Conservation (phyloP, 179 eudicot genomes). For the Silene noctiflora region DNA sequence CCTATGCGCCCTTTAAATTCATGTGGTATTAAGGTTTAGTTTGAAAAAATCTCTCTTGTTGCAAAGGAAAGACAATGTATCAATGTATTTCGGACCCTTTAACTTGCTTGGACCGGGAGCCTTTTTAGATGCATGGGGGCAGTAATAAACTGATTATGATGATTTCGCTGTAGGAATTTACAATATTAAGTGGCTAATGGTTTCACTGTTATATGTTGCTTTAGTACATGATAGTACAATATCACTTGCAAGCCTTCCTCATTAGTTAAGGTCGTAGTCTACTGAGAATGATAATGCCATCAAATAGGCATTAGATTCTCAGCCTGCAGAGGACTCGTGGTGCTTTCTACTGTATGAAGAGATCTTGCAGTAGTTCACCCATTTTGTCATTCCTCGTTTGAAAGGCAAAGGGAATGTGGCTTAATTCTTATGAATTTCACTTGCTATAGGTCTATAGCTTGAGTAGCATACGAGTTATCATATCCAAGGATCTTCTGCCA, state of each 20-base stretch:
- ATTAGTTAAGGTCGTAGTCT: background rate
- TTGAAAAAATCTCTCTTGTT: no score
- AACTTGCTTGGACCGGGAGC: background rate
- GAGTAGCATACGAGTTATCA: constrained; percentile 64
- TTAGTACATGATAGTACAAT: no score
- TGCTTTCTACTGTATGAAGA: constrained; percentile 5
- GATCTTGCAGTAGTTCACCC: constrained; percentile 3
- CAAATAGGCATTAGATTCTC: background rate
- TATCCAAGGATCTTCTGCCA: constrained; percentile 86
- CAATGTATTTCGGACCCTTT: background rate
- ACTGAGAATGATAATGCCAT: background rate
- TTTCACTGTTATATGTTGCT: no score
- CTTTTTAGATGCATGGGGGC: background rate
- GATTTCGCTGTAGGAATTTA: background rate
- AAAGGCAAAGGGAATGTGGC: background rate
- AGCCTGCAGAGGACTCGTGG: background rate
- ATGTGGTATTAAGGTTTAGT: no score
- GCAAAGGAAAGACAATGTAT: no score
- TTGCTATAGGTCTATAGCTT: constrained; percentile 58
- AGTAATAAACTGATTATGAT: background rate
- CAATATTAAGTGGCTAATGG: no score
- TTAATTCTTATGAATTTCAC: constrained; percentile 3
- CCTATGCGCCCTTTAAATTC: background rate
- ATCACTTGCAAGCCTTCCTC: no score
- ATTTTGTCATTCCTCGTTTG: background rate